Base-by-base conservation (phyloP, 1,139 yeast genomes). In the Diutina scorzettiae region DNA sequence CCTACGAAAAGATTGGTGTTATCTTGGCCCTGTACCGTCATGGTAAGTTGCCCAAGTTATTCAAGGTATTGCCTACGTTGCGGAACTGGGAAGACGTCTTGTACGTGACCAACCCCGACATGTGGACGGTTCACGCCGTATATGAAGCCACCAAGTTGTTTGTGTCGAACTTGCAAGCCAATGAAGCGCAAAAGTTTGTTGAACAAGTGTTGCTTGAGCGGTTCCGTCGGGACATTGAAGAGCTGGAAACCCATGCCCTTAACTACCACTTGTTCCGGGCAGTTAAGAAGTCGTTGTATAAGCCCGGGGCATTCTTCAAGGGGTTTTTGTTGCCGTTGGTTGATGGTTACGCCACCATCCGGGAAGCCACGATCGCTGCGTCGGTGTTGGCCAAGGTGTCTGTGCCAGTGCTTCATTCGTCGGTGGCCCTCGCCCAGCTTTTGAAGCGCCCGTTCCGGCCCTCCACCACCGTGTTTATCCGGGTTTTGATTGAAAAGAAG, bases 281-380 rank as follows among this genome's bases (percentile, higher is more conserved):
- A 1, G 66, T 91, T 51, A 89, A 89, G 60, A 93, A 93, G 63
- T 77, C 96, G 1, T 71, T 93, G 44, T 91, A 91, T 67, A 93
- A 91, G 61, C 98, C 99, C 21, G 91, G 94, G 45, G 98, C 98
- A 14, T 93, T 89, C 55, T 91, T 91, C 72, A 89, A 87, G 61
- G 99, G 98, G 1, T 89, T 91, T 54, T 66, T 91, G 46, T 84
- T 91, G 57, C 97, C 97, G 12, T 68, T 91, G 46, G 84, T 86
- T 24, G 94, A 84, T 55, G 73, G 78, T 14, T 81, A 79, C 46
- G 89, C 97, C 61, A 71, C 95, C 7, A 81, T 85, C 16, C 76
- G 95, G 56, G 99, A 91, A 59, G 97, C 98, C 1, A 81, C 94
- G 44, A 87, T 91, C 58, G 95, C 93, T 18, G 95, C 95, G 16